Percentiles rank a stretch among this genome's conserved stretches.
Evolutionary conservation across 495 filamentous ascomycete genomes (phyloP).

Genomic region (Penicillium antarcticum): DNA sequence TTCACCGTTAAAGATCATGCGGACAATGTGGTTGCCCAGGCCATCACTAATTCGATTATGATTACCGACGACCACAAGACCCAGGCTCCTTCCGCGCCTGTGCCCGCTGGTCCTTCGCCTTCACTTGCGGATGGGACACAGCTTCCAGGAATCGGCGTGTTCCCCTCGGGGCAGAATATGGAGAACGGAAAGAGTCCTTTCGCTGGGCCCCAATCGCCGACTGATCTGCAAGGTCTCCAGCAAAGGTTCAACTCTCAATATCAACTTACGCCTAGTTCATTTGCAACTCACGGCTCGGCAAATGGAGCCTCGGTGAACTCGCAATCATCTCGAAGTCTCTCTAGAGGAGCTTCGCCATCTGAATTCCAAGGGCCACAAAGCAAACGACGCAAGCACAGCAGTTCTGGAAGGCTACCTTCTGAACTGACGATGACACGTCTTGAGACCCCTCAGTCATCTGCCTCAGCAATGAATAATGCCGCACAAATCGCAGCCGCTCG

Average conservation of each 20-base stretch:
- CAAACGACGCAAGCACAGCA: slow-evolving; percentile 75
- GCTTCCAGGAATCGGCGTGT: slow-evolving; percentile 44
- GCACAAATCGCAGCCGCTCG: slow-evolving; percentile 39
- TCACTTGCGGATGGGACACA: slow-evolving; percentile 41
- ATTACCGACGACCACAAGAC: slow-evolving; percentile 98
- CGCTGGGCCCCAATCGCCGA: slow-evolving; percentile 35
- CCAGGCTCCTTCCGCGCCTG: slow-evolving; percentile 47
- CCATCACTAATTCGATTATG: slow-evolving; percentile 82
- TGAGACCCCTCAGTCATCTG: slow-evolving; percentile 49
- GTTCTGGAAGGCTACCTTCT: slow-evolving; percentile 61
- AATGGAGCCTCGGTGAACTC: slow-evolving; percentile 45
- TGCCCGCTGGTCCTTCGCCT: slow-evolving; percentile 31
- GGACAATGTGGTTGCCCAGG: slow-evolving; percentile 73
- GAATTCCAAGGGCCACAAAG: slow-evolving; percentile 55
- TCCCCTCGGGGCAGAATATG: slow-evolving; percentile 33
- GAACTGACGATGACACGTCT: slow-evolving; percentile 77
- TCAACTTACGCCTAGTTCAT: slow-evolving; percentile 34
- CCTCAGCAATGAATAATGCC: slow-evolving; percentile 28
- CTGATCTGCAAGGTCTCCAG: slow-evolving; percentile 54
- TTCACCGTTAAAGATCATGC: slow-evolving; percentile 84
- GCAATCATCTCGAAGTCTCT: slow-evolving; percentile 61
- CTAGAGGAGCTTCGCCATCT: slow-evolving; percentile 67
- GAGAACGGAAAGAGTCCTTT: slow-evolving; percentile 27
- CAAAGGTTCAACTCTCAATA: slow-evolving; percentile 47
- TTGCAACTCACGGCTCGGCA: slow-evolving; percentile 28